Evolutionary conservation across 345 rosid species (phyloP).

Genomic region (Sonneratia caseolaris): DNA sequence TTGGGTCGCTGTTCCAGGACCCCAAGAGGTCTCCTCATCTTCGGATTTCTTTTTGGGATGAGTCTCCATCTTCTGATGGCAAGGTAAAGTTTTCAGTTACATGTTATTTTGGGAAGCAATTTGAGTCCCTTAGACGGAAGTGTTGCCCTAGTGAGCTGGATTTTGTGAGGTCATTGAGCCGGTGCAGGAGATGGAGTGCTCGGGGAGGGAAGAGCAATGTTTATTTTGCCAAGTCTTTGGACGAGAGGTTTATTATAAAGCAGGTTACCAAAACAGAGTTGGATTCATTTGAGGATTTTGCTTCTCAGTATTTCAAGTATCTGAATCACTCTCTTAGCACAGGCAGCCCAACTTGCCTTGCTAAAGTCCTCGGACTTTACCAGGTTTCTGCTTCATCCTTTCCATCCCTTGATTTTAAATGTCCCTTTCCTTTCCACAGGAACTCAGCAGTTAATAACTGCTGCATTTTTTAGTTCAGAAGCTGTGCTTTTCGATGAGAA

Average conservation of each 20-base stretch:
- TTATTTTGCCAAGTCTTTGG: constrained; percentile 85
- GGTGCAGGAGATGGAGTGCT: constrained; percentile 83
- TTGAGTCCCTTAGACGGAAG: constrained; percentile 64
- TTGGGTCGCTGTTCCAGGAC: constrained; percentile 32
- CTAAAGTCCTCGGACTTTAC: constrained; percentile 91
- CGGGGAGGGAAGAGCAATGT: constrained; percentile 99
- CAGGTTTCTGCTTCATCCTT: constrained; percentile 41
- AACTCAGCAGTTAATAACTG: background rate
- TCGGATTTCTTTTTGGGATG: constrained; percentile 56
- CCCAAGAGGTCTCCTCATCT: constrained; percentile 66
- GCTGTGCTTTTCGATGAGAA: too few relatives aligned
- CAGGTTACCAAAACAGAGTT: constrained; percentile 83
- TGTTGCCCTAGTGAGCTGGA: constrained; percentile 79
- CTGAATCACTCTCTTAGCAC: constrained; percentile 59
- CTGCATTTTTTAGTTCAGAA: too few relatives aligned
- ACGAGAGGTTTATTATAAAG: constrained; percentile 92
- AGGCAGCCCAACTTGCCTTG: constrained; percentile 94
- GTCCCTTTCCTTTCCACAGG: constrained; percentile 8
- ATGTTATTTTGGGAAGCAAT: constrained; percentile 82
- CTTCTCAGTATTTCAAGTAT: constrained; percentile 70
- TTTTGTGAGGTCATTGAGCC: constrained; percentile 78
- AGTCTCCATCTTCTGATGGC: constrained; percentile 48
- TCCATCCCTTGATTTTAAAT: background rate
- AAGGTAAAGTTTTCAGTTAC: constrained; percentile 76
- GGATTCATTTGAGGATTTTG: constrained; percentile 85